Evolutionary conservation across 768 basidiomycete species (phyloP), one percentile per base, ranked within the genome.

Genomic region (Leccinum subgranulosum): DNA sequence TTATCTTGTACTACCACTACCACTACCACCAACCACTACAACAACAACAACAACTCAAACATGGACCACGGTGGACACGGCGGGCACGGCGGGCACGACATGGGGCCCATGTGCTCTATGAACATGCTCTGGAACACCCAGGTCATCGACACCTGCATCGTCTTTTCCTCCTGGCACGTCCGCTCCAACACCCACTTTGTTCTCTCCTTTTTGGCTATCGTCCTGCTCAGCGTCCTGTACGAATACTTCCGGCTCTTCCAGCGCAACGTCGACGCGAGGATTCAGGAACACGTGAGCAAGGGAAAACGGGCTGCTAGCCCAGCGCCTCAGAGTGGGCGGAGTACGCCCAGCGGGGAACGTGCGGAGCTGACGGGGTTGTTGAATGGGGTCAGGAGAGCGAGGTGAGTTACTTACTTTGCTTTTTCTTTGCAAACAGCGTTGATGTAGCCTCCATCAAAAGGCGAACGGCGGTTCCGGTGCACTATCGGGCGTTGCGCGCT

Each of bases 81-180:
- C 51, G 81, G 70, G 29, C 81, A 84, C 64, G 69, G 74, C n/a
- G 59, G 79, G 67, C 56, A 82, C 79, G 79, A 77, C 75, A 76
- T 75, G 74, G 73, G 70, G 19, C 71, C 77, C 0, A 78, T 63
- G 62, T 93, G 91, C 69, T 74, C 82, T 8, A 87, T 89, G 85
- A 75, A 90, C 72, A 93, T 93, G 91, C 83, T 93, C 64, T 92
- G 90, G 88, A 92, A 92, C 74, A 88, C 88, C 39, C 83, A 92
- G 55, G 81, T 90, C 64, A 73, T 85, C 69, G 79, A 90, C 74
- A 90, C 90, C 47, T 93, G 90, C 75, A 78, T 92, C 73, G 86
- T 94, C 74, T 92, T 92, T 75, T 74, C 68, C 14, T 78, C 80
- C 60, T 94, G 91, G 89, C 90, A 92, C 75, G 83, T 94, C 64